Base-by-base conservation (phyloP, 140 eudicot genomes). In the Oenanthe javanica region DNA sequence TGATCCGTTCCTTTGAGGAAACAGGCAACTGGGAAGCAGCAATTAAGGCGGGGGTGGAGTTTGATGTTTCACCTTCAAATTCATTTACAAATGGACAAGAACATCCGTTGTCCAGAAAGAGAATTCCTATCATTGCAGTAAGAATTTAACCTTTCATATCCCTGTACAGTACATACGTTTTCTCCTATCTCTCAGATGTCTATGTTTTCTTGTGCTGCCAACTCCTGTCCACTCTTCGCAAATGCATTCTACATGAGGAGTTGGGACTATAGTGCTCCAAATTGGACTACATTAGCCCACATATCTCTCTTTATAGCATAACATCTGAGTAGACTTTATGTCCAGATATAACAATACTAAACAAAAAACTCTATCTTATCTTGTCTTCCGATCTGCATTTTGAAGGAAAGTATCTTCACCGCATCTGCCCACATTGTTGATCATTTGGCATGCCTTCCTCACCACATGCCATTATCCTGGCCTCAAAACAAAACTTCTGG, bases 11-110 rank as follows among this genome's bases (percentile, higher is more conserved):
- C 15, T 94, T 81, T 81, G 99, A 94, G 79, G 90, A 85, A 87
- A 87, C 93, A 15, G 99, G 99, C 15, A 90, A 83, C 76, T 94
- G 99, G 99, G 91, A 92, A 70, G 97, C 88, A 27, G 99, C 99
- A 48, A 83, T 69, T n/a, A 86, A 87, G 69, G 97, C 99, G 14
- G 99, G 97, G 77, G 84, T 94, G 61, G 93, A 94, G 81, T 83
- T 31, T 45, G 79, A 85, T 48, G 71, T 78, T 57, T 82, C 88
- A n/a, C 75, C 80, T 74, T 77, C 86, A 69, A 48, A 81, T 75
- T 81, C 87, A 50, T 76, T 82, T 23, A 27, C 49, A 9, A 82
- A 48, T 71, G 77, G 77, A 13, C 85, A 83, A 50, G 77, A 75
- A 72, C 27, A 40, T 14, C 46, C 78, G 18, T 74, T 49, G 38